Percentiles rank a stretch among this genome's conserved stretches.
These are phyloP conservation scores for Trichocladium uniseriatum DNA, from an alignment of 495 filamentous ascomycete species.

Conservation along the genomic window DNA sequence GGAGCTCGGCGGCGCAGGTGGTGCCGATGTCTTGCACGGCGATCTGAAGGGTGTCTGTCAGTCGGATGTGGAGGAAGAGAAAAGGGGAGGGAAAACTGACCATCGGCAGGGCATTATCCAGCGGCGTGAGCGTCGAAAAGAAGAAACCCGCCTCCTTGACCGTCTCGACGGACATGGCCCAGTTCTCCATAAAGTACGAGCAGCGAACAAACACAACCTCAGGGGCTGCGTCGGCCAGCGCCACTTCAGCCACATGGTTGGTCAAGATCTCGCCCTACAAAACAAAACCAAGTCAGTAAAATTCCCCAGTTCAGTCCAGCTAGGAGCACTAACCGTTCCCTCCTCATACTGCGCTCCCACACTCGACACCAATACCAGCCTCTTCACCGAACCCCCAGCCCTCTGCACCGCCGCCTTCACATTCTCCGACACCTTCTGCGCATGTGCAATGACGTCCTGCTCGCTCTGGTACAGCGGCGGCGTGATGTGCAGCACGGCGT, in stretches of 20 bases:
- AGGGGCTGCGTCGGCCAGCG: slow-evolving; percentile 7
- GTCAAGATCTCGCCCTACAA: slow-evolving; percentile 19
- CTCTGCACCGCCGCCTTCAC: slow-evolving; percentile 16
- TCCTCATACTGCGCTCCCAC: slow-evolving; percentile 20
- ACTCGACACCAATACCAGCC: slow-evolving; percentile 14
- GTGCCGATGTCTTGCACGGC: slow-evolving; percentile 20
- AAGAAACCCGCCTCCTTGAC: slow-evolving; percentile 13
- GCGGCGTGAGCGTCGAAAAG: slow-evolving; percentile 16
- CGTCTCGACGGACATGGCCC: slow-evolving; percentile 9
- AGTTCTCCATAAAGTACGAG: slow-evolving; percentile 25
- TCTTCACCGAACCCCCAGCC: slow-evolving; percentile 14
- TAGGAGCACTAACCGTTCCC: slow-evolving; percentile 9
- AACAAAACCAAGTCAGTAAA: not conserved
- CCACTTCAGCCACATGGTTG: slow-evolving; percentile 16
- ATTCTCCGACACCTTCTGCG: slow-evolving; percentile 10
- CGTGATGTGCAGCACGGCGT: slow-evolving; percentile 16
- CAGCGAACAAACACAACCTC: slow-evolving; percentile 20
- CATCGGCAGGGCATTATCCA: slow-evolving; percentile 9
- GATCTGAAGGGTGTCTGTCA: slow-evolving; percentile 6
- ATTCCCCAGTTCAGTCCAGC: no score
- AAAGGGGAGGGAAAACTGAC: slow-evolving; percentile 1
- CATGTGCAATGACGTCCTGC: slow-evolving; percentile 8
- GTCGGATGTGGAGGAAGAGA: not conserved
- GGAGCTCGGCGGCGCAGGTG: slow-evolving; percentile 8
- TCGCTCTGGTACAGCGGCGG: slow-evolving; percentile 11